phyloP scores from a whole-genome alignment of 2,329 filamentous ascomycete genomes.

The Westerdykella sp. region DNA sequence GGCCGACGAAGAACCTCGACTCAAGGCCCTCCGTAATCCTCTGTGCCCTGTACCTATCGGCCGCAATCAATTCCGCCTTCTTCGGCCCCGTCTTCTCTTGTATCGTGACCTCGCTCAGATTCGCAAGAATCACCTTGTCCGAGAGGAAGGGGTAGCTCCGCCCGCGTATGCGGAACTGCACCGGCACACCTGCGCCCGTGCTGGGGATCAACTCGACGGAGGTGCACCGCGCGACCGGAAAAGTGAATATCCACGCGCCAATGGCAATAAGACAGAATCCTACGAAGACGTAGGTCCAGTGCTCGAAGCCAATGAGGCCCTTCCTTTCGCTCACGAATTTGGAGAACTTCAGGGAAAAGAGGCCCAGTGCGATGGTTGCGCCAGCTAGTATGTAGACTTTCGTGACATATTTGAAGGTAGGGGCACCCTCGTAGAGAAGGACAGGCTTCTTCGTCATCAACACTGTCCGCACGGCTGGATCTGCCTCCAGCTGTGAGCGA shows the following conservation, averaged over 20 bases:
- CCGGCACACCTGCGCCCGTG: constrained; percentile 18
- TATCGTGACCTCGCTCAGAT: constrained; percentile 24
- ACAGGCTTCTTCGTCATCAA: constrained; percentile 25
- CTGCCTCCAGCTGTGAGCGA: constrained; percentile 5
- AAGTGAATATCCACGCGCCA: constrained; percentile 26
- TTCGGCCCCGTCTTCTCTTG: constrained; percentile 30
- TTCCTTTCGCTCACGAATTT: too few species aligned
- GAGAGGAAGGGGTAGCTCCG: constrained; percentile 14
- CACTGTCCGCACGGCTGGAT: constrained; percentile 31
- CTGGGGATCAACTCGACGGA: constrained; percentile 28
- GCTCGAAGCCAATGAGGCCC: too few species aligned
- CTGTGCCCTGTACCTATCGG: constrained; percentile 22
- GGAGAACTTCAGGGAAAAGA: constrained; percentile 23
- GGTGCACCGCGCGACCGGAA: constrained; percentile 25
- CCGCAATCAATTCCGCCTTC: constrained; percentile 25
- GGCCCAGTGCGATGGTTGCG: constrained; percentile 21
- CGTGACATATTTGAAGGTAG: constrained; percentile 17
- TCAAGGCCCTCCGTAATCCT: constrained; percentile 23
- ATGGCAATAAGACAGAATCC: constrained; percentile 23
- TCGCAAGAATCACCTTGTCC: constrained; percentile 24
- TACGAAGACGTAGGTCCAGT: constrained; percentile 27
- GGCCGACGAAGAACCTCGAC: constrained; percentile 16
- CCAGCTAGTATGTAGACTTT: constrained; percentile 25
- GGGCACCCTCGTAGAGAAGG: constrained; percentile 29
- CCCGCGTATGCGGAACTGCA: constrained; percentile 28